Evolutionary conservation across 805 yeast species (phyloP), one percentile per base, ranked within the genome.

Genomic region (Pichia deserticola): DNA sequence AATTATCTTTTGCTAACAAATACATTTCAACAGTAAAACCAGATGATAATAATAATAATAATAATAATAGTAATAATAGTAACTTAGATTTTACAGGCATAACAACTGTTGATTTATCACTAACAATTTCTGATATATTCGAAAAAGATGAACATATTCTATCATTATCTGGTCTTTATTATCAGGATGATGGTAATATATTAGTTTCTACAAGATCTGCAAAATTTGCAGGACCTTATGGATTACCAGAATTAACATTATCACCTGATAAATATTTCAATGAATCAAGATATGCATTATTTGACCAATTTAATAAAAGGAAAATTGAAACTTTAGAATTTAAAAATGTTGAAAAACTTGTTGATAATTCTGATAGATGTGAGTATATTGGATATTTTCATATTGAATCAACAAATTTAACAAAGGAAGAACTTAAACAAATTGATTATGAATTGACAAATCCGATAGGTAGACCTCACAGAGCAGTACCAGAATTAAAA

Each of bases 391-490:
- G 79, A 0, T 89, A 76, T 58, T 69, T 88, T 44, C 95, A 89
- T 59, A 63, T 86, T 20, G 77, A 77, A 37, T 77, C 84, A n/a
- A 79, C 89, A 13, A 71, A 72, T 11, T 70, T 77, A 35, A 69
- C 78, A 5, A 67, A 68, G 20, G 70, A 72, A 8, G 81, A 89
- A 53, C 60, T 89, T 51, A 60, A 70, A 40, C 68, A 69, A 44
- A 79, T 90, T 33, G 97, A 90, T 56, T 75, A 79, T 36, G 98
- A 90, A 63, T 66, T 89, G 25, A 62, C 56, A 10, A 70, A 75
- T 53, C 97, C 97, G 1, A 61, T 77, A n/a, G 97, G 97, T 0
- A 70, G 86, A 52, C 97, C 97, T 2, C 75, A 82, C 13, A 73
- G 76, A 15, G 51, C 60, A 1, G 61, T 83, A 5, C 97, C 97